phyloP scores from a whole-genome alignment of 306 rosid genomes.

The Quercus glauca region DNA sequence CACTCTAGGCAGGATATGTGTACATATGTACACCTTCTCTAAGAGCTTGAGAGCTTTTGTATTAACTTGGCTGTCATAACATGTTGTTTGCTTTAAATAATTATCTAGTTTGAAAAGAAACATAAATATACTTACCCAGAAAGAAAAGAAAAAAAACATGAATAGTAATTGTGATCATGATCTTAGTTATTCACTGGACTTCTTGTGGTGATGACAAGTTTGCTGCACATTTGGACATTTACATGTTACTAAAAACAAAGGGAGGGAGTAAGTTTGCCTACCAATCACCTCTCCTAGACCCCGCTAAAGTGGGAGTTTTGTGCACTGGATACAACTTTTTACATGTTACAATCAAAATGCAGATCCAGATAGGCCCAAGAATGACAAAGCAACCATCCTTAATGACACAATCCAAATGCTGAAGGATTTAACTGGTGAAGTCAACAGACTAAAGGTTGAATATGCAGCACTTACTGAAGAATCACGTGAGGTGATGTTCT shows the following conservation, averaged over 20 bases:
- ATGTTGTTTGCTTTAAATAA: neutral
- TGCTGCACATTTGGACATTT: constrained; percentile 8
- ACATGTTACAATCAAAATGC: constrained; percentile 31
- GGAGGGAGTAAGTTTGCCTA: too few species aligned
- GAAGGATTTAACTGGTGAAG: constrained; percentile 70
- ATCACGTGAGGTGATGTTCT: constrained; percentile 63
- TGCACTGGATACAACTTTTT: neutral
- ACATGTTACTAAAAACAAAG: neutral
- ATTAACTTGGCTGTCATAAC: neutral
- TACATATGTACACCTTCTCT: neutral
- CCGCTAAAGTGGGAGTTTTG: too few species aligned
- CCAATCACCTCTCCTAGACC: too few species aligned
- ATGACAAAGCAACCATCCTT: constrained; percentile 89
- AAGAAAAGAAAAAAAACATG: neutral
- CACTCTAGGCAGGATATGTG: constrained; percentile 1
- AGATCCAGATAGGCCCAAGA: constrained; percentile 90
- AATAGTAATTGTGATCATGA: neutral
- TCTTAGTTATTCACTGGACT: constrained; percentile 2
- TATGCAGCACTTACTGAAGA: constrained; percentile 68
- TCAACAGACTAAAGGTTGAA: constrained; percentile 59
- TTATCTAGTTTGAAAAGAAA: neutral
- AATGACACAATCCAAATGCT: constrained; percentile 71
- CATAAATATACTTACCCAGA: neutral
- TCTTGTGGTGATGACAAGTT: neutral
- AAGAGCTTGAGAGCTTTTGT: neutral